These are phyloP conservation scores for Talaromyces adpressus DNA, from an alignment of 495 filamentous ascomycete species.

Conservation along the genomic window DNA sequence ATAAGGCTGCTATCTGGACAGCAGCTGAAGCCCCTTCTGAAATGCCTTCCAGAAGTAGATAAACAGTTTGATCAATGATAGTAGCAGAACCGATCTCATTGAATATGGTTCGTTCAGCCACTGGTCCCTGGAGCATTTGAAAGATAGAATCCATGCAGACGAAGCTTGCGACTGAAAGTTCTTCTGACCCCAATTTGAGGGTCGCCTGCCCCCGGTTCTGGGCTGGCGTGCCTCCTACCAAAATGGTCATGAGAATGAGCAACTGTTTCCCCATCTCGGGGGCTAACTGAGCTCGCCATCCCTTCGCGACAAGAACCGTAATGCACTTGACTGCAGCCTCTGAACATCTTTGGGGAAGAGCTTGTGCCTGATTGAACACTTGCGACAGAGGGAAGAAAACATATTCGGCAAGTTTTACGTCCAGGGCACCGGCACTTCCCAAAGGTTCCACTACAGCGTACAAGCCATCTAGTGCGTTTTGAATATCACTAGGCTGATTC, in stretches of 20 bases:
- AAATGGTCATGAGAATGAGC: conserved; percentile 73
- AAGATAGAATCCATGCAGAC: conserved; percentile 50
- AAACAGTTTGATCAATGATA: conserved; percentile 76
- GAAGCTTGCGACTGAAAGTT: conserved; percentile 57
- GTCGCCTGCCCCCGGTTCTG: conserved; percentile 25
- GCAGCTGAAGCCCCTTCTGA: conserved; percentile 50
- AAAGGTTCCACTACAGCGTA: conserved; percentile 44
- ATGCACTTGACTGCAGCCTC: conserved; percentile 73
- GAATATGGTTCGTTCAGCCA: conserved; percentile 52
- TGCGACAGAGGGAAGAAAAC: conserved; percentile 89
- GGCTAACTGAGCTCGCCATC: conserved; percentile 65
- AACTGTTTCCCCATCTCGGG: conserved; percentile 73
- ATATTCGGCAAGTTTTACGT: conserved; percentile 85
- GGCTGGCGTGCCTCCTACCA: conserved; percentile 63
- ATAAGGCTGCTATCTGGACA: conserved; percentile 60
- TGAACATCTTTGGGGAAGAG: conserved; percentile 61
- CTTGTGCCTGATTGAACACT: conserved; percentile 69
- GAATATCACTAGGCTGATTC: conserved; percentile 46
- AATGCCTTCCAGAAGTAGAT: conserved; percentile 67
- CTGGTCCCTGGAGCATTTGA: conserved; percentile 27
- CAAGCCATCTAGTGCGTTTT: conserved; percentile 47
- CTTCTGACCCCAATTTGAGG: conserved; percentile 52
- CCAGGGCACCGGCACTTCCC: conserved; percentile 47
- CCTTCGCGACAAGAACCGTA: conserved; percentile 60
- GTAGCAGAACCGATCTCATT: conserved; percentile 48